Evolutionary conservation across 2,329 filamentous ascomycete species (phyloP).

Genomic region (Hymenoscyphus scutula): DNA sequence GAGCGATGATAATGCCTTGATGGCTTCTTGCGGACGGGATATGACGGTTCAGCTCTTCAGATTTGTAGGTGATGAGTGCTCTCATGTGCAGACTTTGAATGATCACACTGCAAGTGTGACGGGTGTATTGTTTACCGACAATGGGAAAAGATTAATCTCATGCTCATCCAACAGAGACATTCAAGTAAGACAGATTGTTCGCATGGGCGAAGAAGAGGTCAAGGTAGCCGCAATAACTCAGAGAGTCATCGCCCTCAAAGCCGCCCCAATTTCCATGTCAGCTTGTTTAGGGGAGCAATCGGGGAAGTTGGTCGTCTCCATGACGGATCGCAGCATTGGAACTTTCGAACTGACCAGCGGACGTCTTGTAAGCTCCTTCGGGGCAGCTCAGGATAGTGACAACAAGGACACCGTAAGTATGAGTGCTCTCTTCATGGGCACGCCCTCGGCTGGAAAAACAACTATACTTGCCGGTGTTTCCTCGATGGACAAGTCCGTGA

Average conservation of each 20-base stretch:
- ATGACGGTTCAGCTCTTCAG: constrained; percentile 90
- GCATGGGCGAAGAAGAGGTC: constrained; percentile 51
- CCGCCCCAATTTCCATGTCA: constrained; percentile 82
- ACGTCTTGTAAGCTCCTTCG: constrained; percentile 67
- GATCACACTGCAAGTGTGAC: constrained; percentile 88
- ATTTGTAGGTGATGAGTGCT: constrained; percentile 56
- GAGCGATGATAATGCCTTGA: constrained; percentile 57
- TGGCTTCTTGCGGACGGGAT: constrained; percentile 84
- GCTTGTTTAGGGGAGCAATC: constrained; percentile 56
- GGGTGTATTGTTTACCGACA: constrained; percentile 71
- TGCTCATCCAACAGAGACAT: constrained; percentile 86
- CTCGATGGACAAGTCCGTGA: constrained; percentile 91
- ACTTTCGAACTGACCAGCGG: constrained; percentile 66
- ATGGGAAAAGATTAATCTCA: constrained; percentile 69
- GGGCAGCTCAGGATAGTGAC: constrained; percentile 75
- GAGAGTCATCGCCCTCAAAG: constrained; percentile 77
- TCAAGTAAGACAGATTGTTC: constrained; percentile 75
- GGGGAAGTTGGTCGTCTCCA: constrained; percentile 56
- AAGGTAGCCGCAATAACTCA: constrained; percentile 74
- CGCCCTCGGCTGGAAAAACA: constrained; percentile 50
- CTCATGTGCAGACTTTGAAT: constrained; percentile 84
- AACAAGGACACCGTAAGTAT: constrained; percentile 79
- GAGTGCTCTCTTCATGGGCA: constrained; percentile 69
- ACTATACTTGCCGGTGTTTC: constrained; percentile 82
- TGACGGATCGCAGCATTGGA: constrained; percentile 59